Evolutionary conservation across 2,329 filamentous ascomycete genomes (phyloP), one percentile per base, ranked within the genome.

Genomic region (Amylocarpus encephaloides): DNA sequence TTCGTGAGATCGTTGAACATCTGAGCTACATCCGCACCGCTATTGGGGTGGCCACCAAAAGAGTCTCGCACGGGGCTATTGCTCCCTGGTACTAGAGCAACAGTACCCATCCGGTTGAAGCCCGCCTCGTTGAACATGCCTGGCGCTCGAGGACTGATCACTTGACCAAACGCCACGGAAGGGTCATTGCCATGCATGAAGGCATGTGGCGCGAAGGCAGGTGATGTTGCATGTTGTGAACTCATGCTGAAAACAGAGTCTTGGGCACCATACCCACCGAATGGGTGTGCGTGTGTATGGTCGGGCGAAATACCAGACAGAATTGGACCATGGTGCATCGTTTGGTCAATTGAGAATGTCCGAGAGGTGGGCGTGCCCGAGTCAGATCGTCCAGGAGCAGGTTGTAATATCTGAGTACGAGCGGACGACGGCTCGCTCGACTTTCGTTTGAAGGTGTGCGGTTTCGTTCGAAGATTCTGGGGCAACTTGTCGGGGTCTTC

Each of bases 401-500:
- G 63, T 36, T 66, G 63, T 5, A 65, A 55, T 38, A 55, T 51
- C 48, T 55, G 61, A 34, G 60, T 61, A 16, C 58, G 57, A 38
- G 55, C 53, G 13, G 59, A 60, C 22, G 58, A 60, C 32, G 64
- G 59, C 33, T 66, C 64, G 43, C 59, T 65, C 12, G 59, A 61
- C 43, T 66, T 67, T 13, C 63, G 56, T 32, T 62, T 66, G 46
- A 66, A 62, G 9, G 52, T 56, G 44, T 66, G 63, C 9, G 62
- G 59, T 46, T 65, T 66, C n/a, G 59, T 62, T 12, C 61, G 55
- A 18, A 65, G 49, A 58, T 87, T 82, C 54, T 90, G 83, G 0
- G 93, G 93, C 4, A 98, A 76, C 59, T 96, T 88, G 48, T 97
- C 92, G 0, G 89, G 88, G 59, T 94, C 89, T 3, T 91, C 85